Evolutionary conservation across 805 yeast species (phyloP), one percentile per base, ranked within the genome.

Genomic region (Pichia rugopelliculosa): DNA sequence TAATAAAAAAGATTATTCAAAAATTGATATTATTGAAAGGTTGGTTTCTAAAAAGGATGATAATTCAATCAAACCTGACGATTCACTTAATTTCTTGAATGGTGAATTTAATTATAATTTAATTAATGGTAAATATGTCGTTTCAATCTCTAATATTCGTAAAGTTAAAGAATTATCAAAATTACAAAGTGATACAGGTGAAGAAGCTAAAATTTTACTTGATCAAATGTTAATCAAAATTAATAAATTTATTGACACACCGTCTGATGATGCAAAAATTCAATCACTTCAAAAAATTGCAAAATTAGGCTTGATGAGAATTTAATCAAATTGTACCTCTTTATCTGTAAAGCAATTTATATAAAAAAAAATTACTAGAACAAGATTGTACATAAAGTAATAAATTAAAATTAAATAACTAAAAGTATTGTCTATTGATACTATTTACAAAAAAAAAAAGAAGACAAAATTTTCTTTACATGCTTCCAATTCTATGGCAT

Each of bases 21-120:
- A 80, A 43, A 55, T 81, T 42, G 72, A 69, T 8, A 36, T 37
- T 3, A 34, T 48, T 36, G 52, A 45, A 34, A 45, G 44, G 17
- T n/a, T 45, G 27, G 74, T 59, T 54, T 15, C 38, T 3, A 43
- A 30, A n/a, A 36, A 33, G 15, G 48, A 42, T 15, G 36, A 33
- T 26, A 34, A 37, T 12, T 34, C 34, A 22, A 21, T 30, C 13
- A 52, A 52, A 30, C 43, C 47, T 17, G 52, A 39, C 13, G 54
- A 39, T n/a, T 40, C 47, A 21, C 22, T 37, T 9, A 18, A 47
- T 34, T 52, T 52, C 39, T 42, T 52, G 8, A 41, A 37, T 41
- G 53, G 55, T 24, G 49, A 44, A 22, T 52, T 51, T 37, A 21
- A 42, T 15, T 47, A 41, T 39, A 51, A 52, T 26, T 42, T 45